Evolutionary conservation across 2,329 filamentous ascomycete genomes (phyloP).

Genomic region (Emmonsiellopsis sp.): DNA sequence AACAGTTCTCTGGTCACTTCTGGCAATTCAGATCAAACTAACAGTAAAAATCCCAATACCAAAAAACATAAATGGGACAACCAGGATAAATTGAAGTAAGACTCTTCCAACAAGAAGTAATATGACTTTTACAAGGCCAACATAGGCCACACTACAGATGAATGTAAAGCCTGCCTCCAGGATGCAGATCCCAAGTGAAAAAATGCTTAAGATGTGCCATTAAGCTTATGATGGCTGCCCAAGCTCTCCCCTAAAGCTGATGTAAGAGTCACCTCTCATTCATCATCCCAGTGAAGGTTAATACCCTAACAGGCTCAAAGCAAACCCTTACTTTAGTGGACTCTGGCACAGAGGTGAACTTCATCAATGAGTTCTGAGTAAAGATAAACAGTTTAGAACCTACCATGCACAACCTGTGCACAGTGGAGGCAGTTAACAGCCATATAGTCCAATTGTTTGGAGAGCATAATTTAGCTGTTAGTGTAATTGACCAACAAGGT

Average conservation of each 20-base stretch:
- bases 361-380: not conserved
- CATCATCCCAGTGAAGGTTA: not conserved
- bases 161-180: not conserved
- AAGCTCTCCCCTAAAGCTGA: not conserved
- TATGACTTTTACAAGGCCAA: not conserved
- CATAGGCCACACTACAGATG: not conserved
- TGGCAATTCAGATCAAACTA: too few species aligned
- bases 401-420: not conserved
- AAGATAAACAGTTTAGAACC: not conserved
- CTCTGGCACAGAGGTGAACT: not conserved
- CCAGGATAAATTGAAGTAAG: too few species aligned
- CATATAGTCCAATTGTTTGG: not conserved
- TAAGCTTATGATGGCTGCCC: not conserved
- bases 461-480: not conserved
- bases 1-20: too few species aligned
- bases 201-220: not conserved
- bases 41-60: rapidly evolving
- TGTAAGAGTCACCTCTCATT: not conserved
- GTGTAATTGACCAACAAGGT: not conserved
- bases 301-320: not conserved
- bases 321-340: not conserved
- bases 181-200: not conserved
- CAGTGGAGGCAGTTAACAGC: not conserved
- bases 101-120: not conserved
- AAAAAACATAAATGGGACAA: too few species aligned